phyloP scores from a whole-genome alignment of 2,329 filamentous ascomycete species.

The Paradendryphiella salina region DNA sequence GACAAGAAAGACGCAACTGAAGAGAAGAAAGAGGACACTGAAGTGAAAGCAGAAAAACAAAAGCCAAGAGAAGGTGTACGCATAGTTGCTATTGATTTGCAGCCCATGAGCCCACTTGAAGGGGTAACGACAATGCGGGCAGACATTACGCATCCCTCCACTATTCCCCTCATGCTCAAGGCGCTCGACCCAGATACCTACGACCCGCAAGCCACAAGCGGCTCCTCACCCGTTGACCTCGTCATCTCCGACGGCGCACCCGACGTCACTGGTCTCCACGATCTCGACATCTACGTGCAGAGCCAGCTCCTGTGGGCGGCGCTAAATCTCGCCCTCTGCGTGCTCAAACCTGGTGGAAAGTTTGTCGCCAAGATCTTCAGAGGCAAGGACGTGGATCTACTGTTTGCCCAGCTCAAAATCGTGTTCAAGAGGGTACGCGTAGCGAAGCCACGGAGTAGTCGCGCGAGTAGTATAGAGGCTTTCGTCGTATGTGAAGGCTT shows the following conservation, averaged over 20 bases:
- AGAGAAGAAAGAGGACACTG: constrained; percentile 3
- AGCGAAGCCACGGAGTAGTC: constrained; percentile 88
- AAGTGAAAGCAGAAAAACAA: constrained; percentile 31
- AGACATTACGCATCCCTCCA: constrained; percentile 96
- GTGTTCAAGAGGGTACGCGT: constrained; percentile 88
- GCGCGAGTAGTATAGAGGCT: constrained; percentile 95
- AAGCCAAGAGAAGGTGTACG: constrained; percentile 72
- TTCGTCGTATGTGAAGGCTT: constrained; percentile 96
- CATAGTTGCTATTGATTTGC: constrained; percentile 93
- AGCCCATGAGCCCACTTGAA: constrained; percentile 91
- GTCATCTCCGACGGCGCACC: constrained; percentile 95
- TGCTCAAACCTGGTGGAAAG: constrained; percentile 87
- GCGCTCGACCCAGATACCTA: constrained; percentile 73
- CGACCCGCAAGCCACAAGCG: constrained; percentile 48
- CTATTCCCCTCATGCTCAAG: constrained; percentile 82
- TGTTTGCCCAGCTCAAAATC: constrained; percentile 90
- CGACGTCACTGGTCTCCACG: constrained; percentile 94
- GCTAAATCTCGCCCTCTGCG: constrained; percentile 88
- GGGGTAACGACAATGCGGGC: constrained; percentile 91
- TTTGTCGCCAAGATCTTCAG: constrained; percentile 99
- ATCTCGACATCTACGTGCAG: constrained; percentile 97
- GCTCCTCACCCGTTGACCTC: constrained; percentile 81
- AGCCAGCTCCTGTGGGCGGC: constrained; percentile 93
- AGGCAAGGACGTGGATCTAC: constrained; percentile 89
- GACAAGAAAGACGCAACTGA: constrained; percentile 15